Evolutionary conservation across 345 rosid species (phyloP), one percentile per base, ranked within the genome.

Genomic region (Corchorus olitorius): DNA sequence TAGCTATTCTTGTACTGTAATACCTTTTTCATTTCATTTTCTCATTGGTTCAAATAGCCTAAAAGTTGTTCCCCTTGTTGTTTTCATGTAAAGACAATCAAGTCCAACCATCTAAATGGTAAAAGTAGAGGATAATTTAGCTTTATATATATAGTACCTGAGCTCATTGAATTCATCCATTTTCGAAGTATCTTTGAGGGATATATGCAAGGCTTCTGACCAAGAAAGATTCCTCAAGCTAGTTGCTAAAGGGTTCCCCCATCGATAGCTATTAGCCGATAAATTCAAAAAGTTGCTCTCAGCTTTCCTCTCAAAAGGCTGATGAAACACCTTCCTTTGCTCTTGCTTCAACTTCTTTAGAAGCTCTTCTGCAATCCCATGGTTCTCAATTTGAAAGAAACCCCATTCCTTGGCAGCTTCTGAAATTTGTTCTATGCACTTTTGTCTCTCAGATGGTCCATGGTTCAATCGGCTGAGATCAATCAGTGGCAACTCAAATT

Each of bases 191-290:
- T 90, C 92, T 0, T 82, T 62, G 43, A 89, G 80, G 66, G 91
- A 75, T 55, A 94, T 80, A 60, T 89, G 97, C 76, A 94, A 83
- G 8, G 90, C 92, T 82, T 94, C 97, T 0, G 90, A 94, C 90
- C 94, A 89, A 0, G 81, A 77, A 65, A 89, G 77, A 78, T 94
- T 94, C 54, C 77, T 67, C 65, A 90, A 75, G 56, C 83, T 74
- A 75, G 87, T 86, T 7, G 98, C 98, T 2, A 48, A 80, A 58
- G 90, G 90, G 87, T 88, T 94, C 58, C 96, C 96, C 98, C 98
- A 92, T 0, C 89, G 88, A 50, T 94, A 94, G 60, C 81, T 81
- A 61, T 73, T 68, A 16, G 78, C 76, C 1, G 86, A 76, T 43
- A 85, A 75, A 58, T 83, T 85, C 56, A 84, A 65, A 56, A 86